Conservation (phyloP, 495 filamentous ascomycete genomes). For the Bombardia bombarda region DNA sequence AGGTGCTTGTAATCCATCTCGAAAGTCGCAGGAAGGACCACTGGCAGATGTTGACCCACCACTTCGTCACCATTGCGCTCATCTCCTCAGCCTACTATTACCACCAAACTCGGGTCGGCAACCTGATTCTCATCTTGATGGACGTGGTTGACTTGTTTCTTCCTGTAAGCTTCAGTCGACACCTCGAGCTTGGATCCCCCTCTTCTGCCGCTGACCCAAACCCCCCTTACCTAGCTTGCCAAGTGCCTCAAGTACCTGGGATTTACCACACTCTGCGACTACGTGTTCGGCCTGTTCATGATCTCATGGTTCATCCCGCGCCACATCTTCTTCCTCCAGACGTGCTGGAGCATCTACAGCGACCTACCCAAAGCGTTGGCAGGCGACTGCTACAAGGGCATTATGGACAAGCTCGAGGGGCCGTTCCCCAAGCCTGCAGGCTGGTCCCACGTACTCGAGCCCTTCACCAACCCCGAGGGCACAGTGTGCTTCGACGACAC, state of each 20-base stretch:
- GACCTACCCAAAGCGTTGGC: conserved; percentile 55
- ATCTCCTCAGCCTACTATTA: conserved; percentile 77
- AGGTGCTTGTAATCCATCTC: conserved; percentile 88
- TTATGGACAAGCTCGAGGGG: conserved; percentile 39
- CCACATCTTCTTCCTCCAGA: conserved; percentile 68
- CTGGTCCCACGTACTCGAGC: conserved; percentile 55
- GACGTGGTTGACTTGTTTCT: conserved; percentile 85
- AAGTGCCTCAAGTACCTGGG: conserved; percentile 91
- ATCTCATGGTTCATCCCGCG: conserved; percentile 75
- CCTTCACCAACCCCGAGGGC: conserved; percentile 59
- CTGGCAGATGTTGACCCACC: conserved; percentile 91
- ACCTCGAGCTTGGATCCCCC: neutral
- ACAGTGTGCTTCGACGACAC: conserved; percentile 66
- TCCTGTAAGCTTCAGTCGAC: conserved; percentile 62
- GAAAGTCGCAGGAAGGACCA: conserved; percentile 92
- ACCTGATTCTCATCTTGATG: conserved; percentile 86
- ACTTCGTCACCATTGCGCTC: conserved; percentile 78
- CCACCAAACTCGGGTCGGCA: conserved; percentile 76
- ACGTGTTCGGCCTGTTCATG: conserved; percentile 81
- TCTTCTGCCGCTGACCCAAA: no score
- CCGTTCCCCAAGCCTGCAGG: conserved; percentile 50
- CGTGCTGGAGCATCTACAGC: conserved; percentile 75
- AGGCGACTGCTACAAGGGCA: conserved; percentile 61
- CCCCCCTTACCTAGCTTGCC: conserved; percentile 73
- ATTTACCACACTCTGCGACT: conserved; percentile 67